Conservation (phyloP, 306 rosid species). For the Vigna angularis region DNA sequence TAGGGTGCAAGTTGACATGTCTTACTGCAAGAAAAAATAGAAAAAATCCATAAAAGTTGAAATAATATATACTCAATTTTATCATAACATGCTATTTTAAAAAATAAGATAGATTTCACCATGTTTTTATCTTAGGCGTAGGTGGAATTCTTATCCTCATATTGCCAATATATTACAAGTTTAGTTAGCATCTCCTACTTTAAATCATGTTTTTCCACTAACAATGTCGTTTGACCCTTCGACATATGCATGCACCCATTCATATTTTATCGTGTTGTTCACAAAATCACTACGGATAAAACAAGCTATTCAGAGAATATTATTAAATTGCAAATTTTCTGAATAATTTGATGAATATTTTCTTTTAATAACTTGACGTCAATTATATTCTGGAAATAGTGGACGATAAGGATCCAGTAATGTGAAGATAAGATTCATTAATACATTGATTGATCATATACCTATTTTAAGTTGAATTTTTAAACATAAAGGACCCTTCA, state of each 20-base stretch:
- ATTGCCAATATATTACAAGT: no score
- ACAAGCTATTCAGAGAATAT: not conserved
- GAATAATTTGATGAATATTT: not conserved
- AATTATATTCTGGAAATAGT: not conserved
- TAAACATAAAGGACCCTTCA: not conserved
- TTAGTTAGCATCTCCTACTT: not conserved
- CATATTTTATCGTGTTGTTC: not conserved
- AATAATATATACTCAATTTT: no score
- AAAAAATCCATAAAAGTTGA: no score
- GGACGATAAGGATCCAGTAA: not conserved
- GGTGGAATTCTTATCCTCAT: no score
- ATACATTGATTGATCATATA: not conserved
- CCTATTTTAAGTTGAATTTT: not conserved
- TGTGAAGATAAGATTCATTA: no score
- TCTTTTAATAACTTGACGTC: not conserved
- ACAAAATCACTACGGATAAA: not conserved
- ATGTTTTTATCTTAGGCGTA: no score
- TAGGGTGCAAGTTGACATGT: fast-evolving
- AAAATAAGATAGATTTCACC: no score
- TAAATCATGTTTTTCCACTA: not conserved
- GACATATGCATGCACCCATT: not conserved
- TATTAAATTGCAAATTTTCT: not conserved
- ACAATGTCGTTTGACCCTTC: not conserved
- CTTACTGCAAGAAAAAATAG: no score
- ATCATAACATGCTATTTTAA: no score